Base-by-base conservation (phyloP, 2,329 filamentous ascomycete genomes). In the Pseudogymnoascus sp. region DNA sequence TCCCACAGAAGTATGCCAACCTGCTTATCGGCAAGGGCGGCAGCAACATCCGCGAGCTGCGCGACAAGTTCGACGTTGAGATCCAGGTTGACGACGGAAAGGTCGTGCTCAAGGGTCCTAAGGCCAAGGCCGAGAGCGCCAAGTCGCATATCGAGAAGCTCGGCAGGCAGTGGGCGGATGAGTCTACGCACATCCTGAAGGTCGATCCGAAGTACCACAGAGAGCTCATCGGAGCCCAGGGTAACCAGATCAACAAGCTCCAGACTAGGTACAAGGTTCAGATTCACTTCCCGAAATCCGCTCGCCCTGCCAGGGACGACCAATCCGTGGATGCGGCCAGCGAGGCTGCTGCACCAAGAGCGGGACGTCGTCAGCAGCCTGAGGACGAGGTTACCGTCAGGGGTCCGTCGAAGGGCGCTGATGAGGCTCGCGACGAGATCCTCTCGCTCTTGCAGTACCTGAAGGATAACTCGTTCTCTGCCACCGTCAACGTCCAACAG, bases 61-160 rank as follows among this genome's bases (percentile, higher is more conserved):
- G 83, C 52, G 84, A 87, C 63, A 81, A 81, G 64, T 86, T 85
- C 62, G 83, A 86, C 61, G 84, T 87, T 4, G 83, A 86, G 61
- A 86, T 99, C 63, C 91, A 96, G 74, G 87, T 97, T 37, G 86
- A 95, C 66, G 90, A 96, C 68, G 94, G 94, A 65, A 92, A 92
- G 74, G 90, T 97, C 57, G 90, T 96, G 74, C 84, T 99, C 67
- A 96, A 95, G 78, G 94, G 95, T 23, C 92, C 94, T 57, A 90
- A 95, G 76, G 90, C 90, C 57, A 97, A 97, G 79, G 90, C 92
- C 1, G 91, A 96, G 72, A 84, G 85, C 57, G 90, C 90, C 64
- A 94, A 89, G 73, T 77, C 85, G 37, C 85, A 96, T 69, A 96
- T 99, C 66, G 78, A 85, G 64, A 81, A 84, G 37, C 77, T 96